Evolutionary conservation across 2,329 filamentous ascomycete species (phyloP), one percentile per base, ranked within the genome.

Genomic region (Hortaea werneckii): DNA sequence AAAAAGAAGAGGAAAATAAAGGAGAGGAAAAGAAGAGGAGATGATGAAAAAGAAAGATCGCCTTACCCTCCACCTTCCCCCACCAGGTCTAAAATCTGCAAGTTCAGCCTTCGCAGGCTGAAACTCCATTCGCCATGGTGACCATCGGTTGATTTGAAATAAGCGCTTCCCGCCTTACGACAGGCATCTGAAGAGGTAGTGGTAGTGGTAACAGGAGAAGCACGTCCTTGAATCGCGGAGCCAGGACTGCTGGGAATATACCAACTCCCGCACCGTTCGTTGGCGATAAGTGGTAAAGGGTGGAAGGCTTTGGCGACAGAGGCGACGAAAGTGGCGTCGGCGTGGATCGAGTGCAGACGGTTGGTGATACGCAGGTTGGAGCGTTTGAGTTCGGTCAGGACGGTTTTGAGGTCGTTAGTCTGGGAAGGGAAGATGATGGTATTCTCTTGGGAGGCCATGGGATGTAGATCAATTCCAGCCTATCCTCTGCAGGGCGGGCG

Each of bases 81-180:
- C 45, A 90, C 74, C 37, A 89, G 58, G 30, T 80, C 74, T 42
- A 95, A 64, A 11, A 96, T 62, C 53, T 94, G 85, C 57, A 95
- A 62, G 62, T 98, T 98, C 58, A 96, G 67, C 53, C 92, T 75
- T 51, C 92, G 72, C 20, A 83, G 77, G 66, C 86, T 95, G 61
- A 96, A 95, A 50, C 82, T 78, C 92, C 92, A 98, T 59, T 94
- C 82, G 6, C 86, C 82, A 43, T 82, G 80, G 64, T 98, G 92
- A 1, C 92, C 92, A 67, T 98, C 92, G 1, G 92, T 98, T 67
- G 87, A 94, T 73, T 98, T 98, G 69, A 96, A 98, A 67, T 96
- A 98, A 29, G 84, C 86, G 53, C 85, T 88, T 29, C 78, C 85
- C 1, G 62, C 67, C 65, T 90, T 92, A 20, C 20, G 20, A 20